These are phyloP conservation scores for Linum usitatissimum DNA, from an alignment of 345 rosid genomes.

Conservation along the genomic window DNA sequence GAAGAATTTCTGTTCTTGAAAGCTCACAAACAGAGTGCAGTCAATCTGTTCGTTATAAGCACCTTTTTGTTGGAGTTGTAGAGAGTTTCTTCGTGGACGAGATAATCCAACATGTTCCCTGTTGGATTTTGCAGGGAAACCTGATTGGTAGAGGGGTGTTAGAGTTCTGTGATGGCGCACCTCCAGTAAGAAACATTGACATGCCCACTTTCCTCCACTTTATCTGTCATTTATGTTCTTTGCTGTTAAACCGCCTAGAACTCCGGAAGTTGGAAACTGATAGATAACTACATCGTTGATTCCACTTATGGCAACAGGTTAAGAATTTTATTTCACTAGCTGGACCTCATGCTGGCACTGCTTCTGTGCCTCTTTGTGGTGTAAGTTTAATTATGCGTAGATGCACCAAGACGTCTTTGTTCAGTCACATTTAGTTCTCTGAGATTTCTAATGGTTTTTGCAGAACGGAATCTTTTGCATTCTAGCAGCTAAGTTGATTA, in stretches of 20 bases:
- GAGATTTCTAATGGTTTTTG: slow-evolving; percentile 12
- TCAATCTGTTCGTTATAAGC: neutral
- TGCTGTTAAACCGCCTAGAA: neutral
- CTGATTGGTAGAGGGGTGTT: slow-evolving; percentile 79
- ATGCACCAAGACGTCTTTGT: neutral
- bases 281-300: neutral
- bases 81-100: too few relatives aligned
- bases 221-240: neutral
- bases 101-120: neutral
- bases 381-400: slow-evolving; percentile 33
- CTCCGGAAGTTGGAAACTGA: neutral
- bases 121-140: slow-evolving; percentile 50
- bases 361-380: slow-evolving; percentile 91
- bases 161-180: slow-evolving; percentile 76
- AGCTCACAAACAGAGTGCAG: neutral
- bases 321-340: slow-evolving; percentile 71
- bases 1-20: neutral
- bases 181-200: slow-evolving; percentile 37
- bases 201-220: neutral
- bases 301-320: slow-evolving; percentile 37
- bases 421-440: neutral
- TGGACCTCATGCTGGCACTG: slow-evolving; percentile 97
- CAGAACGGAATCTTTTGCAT: slow-evolving; percentile 60
- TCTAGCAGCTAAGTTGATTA: slow-evolving; percentile 49
- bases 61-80: neutral